These are phyloP conservation scores for Chrysanthemum makinoi DNA, from an alignment of 129 eudicot species.

Conservation along the genomic window DNA sequence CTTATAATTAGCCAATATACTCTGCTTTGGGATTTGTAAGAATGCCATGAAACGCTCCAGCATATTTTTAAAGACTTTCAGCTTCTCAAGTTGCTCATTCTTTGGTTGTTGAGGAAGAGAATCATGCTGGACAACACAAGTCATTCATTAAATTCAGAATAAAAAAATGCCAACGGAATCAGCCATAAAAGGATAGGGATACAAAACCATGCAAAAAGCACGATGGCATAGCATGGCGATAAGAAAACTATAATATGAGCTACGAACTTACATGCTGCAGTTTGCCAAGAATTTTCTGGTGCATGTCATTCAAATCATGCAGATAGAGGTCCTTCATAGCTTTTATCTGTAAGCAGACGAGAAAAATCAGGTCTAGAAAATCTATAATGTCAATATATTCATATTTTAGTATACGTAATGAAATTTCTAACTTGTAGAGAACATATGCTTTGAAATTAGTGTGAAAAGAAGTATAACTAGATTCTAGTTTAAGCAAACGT, in stretches of 20 bases:
- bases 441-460: background rate
- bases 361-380: background rate
- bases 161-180: background rate
- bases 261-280: slow-evolving; percentile 60
- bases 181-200: too few relatives aligned
- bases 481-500: background rate
- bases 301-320: slow-evolving; percentile 65
- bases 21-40: slow-evolving; percentile 57
- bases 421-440: background rate
- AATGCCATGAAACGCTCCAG: slow-evolving; percentile 64
- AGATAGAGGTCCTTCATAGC: slow-evolving; percentile 82
- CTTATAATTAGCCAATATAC: slow-evolving; percentile 43
- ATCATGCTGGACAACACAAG: slow-evolving; percentile 61
- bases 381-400: background rate
- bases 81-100: slow-evolving; percentile 67
- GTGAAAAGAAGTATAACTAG: slow-evolving; percentile 2
- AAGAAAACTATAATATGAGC: background rate
- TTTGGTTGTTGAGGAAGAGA: slow-evolving; percentile 72
- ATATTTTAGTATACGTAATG: slow-evolving; percentile 16
- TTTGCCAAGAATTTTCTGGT: slow-evolving; percentile 66
- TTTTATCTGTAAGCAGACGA: slow-evolving; percentile 63
- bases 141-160: background rate
- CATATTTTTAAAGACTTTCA: slow-evolving; percentile 61
- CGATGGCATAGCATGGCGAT: too few relatives aligned
- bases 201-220: too few relatives aligned